Percentiles rank a stretch among this genome's conserved stretches.
Evolutionary conservation across 2,329 filamentous ascomycete species (phyloP).

Genomic region (Fusarium scirpi): DNA sequence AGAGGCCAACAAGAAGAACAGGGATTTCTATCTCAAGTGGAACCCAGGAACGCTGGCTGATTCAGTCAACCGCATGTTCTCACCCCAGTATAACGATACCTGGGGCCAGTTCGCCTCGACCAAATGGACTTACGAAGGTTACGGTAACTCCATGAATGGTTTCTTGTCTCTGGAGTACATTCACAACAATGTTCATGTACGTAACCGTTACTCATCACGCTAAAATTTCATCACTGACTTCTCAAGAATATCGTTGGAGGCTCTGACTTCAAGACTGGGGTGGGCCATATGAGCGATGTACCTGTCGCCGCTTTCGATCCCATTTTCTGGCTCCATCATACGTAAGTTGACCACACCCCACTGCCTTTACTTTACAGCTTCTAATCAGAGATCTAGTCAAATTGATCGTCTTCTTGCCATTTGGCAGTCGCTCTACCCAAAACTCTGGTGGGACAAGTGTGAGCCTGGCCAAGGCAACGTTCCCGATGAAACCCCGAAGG

Average conservation of each 20-base stretch:
- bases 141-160: neutral
- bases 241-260: neutral
- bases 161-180: constrained; percentile 18
- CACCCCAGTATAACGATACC: neutral
- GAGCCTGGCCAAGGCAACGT: neutral
- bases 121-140: neutral
- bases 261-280: rapidly evolving
- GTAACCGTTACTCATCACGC: rapidly evolving
- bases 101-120: constrained; percentile 9
- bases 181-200: constrained; percentile 10
- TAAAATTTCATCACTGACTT: rapidly evolving
- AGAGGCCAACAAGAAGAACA: neutral
- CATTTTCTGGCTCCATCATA: constrained; percentile 15
- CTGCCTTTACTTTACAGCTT: too few relatives aligned
- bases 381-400: neutral
- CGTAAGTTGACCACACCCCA: neutral
- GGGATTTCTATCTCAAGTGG: neutral
- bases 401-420: neutral
- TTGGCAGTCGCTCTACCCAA: neutral
- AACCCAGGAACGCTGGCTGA: neutral
- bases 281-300: constrained; percentile 3
- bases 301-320: constrained; percentile 9
- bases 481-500: neutral
- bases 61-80: neutral
- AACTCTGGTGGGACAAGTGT: neutral